Conservation (phyloP, 2,329 filamentous ascomycete species). For the Waltergamsia citrina region DNA sequence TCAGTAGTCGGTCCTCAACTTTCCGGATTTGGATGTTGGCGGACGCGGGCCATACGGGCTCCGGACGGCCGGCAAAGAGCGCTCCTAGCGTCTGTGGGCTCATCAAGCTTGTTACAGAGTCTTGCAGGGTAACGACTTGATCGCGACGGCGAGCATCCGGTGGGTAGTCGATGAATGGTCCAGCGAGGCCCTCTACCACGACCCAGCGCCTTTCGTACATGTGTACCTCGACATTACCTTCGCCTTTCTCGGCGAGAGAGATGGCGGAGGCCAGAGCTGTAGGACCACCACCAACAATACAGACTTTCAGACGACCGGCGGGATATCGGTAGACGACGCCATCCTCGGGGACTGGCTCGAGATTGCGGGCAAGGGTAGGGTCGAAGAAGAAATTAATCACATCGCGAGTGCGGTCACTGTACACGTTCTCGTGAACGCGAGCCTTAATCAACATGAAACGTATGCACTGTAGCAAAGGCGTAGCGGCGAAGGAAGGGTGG, state of each 20-base stretch:
- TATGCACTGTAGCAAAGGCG: slow-evolving; percentile 19
- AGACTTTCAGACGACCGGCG: slow-evolving; percentile 15
- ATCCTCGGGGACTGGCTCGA: slow-evolving; percentile 11
- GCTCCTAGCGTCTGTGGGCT: slow-evolving; percentile 15
- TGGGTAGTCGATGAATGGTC: slow-evolving; percentile 18
- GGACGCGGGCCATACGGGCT: slow-evolving; percentile 23
- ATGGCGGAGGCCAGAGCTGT: slow-evolving; percentile 21
- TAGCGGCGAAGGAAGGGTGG: slow-evolving; percentile 17
- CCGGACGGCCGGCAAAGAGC: slow-evolving; percentile 19
- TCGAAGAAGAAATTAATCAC: slow-evolving; percentile 26
- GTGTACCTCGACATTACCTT: slow-evolving; percentile 19
- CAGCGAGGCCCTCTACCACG: slow-evolving; percentile 7
- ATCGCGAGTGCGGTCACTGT: slow-evolving; percentile 6
- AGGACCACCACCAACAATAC: slow-evolving; percentile 21
- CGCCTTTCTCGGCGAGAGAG: slow-evolving; percentile 21
- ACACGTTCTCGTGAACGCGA: slow-evolving; percentile 9
- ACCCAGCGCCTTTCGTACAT: slow-evolving; percentile 24
- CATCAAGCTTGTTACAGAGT: slow-evolving; percentile 20
- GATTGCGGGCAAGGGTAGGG: slow-evolving; percentile 17
- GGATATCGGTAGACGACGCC: slow-evolving; percentile 17
- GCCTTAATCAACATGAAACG: slow-evolving; percentile 23
- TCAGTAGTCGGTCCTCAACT: slow-evolving; percentile 26
- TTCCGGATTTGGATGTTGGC: slow-evolving; percentile 27
- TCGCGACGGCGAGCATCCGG: slow-evolving; percentile 17
- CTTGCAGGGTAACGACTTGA: slow-evolving; percentile 24